Conservation (phyloP, 768 basidiomycete species). For the Leccinellum luteum region DNA sequence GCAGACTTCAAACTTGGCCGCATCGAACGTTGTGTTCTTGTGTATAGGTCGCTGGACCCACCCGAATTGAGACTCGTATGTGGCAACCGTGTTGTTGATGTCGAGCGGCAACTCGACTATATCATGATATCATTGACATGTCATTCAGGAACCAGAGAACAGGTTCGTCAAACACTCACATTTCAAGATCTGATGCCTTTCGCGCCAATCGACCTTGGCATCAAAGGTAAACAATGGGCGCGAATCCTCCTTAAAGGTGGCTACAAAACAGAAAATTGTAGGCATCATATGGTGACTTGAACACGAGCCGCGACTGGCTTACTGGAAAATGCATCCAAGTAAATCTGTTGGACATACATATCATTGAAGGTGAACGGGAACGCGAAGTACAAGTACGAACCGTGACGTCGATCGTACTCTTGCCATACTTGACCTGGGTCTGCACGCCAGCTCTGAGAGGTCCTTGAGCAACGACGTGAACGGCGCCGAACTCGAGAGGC, state of each 20-base stretch:
- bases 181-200: constrained; percentile 87
- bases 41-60: constrained; percentile 87
- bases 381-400: constrained; percentile 41
- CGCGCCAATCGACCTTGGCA: constrained; percentile 84
- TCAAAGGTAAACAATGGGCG: constrained; percentile 81
- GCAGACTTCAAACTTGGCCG: constrained; percentile 95
- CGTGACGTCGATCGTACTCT: constrained; percentile 70
- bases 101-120: constrained; percentile 90
- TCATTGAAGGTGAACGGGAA: neutral
- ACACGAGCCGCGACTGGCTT: constrained; percentile 1
- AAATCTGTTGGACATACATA: constrained; percentile 52
- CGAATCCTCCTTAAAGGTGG: constrained; percentile 59
- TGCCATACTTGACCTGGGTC: constrained; percentile 67
- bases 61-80: constrained; percentile 95
- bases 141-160: neutral
- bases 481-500: constrained; percentile 67
- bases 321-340: constrained; percentile 78
- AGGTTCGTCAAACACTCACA: constrained; percentile 47
- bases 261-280: constrained; percentile 29
- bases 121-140: neutral
- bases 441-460: constrained; percentile 75
- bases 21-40: constrained; percentile 91
- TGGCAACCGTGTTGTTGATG: constrained; percentile 80
- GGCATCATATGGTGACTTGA: constrained; percentile 7
- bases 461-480: constrained; percentile 71